phyloP scores from a whole-genome alignment of 2,329 filamentous ascomycete genomes.

The Colletotrichum lini region DNA sequence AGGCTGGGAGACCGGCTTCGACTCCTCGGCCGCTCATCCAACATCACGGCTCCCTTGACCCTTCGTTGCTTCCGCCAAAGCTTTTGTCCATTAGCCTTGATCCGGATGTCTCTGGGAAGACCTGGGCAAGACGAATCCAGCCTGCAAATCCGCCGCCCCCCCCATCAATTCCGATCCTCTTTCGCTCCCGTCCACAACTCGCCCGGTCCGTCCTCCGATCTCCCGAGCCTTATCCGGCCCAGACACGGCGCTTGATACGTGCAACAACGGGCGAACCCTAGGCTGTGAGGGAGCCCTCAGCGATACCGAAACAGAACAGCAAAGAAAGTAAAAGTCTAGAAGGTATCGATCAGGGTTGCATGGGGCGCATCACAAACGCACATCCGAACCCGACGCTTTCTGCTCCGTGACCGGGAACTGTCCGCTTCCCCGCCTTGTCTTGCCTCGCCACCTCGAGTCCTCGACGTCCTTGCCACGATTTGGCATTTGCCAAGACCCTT shows the following conservation, averaged over 20 bases:
- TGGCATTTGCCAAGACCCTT: conserved; percentile 27
- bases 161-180: background rate
- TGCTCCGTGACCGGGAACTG: conserved; percentile 1
- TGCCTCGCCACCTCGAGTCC: conserved; percentile 20
- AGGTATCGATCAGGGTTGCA: background rate
- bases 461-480: conserved; percentile 11
- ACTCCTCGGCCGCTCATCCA: background rate
- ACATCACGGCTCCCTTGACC: background rate
- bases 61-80: background rate
- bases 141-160: background rate
- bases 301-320: background rate
- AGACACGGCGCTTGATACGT: conserved; percentile 8
- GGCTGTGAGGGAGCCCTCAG: conserved; percentile 8
- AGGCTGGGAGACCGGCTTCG: conserved; percentile 3
- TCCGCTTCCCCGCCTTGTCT: conserved; percentile 10
- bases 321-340: conserved; percentile 4
- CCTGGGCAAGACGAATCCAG: background rate
- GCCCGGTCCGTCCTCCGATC: conserved; percentile 30
- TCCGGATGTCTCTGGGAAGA: background rate
- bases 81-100: background rate
- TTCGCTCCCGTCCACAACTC: conserved; percentile 24
- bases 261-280: conserved; percentile 23
- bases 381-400: conserved; percentile 16
- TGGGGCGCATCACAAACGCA: conserved; percentile 15
- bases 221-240: conserved; percentile 28